These are phyloP conservation scores for Arthrobotrys megalospora DNA, from an alignment of 2,329 filamentous ascomycete species.

Conservation along the genomic window DNA sequence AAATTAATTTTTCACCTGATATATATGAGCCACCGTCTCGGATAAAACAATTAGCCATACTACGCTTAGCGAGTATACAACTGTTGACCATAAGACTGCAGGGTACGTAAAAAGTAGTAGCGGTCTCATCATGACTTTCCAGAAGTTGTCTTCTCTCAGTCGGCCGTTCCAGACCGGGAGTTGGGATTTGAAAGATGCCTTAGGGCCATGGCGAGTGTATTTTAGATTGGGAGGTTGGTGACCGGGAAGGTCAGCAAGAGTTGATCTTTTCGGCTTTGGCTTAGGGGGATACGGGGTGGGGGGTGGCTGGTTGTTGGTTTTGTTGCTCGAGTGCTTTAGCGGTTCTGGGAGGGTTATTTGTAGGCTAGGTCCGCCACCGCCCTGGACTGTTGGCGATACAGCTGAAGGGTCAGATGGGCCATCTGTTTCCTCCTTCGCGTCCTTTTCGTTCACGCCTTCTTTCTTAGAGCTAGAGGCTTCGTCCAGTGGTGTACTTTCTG, in stretches of 20 bases:
- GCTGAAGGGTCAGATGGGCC: background rate
- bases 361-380: background rate
- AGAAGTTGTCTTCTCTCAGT: slow-evolving; percentile 83
- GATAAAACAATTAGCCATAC: slow-evolving; percentile 97
- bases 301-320: background rate
- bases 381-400: background rate
- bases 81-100: slow-evolving; percentile 86
- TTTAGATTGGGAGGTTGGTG: slow-evolving; percentile 32
- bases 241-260: slow-evolving; percentile 17
- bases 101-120: slow-evolving; percentile 91
- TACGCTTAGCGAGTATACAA: slow-evolving; percentile 88
- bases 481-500: background rate
- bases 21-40: slow-evolving; percentile 86
- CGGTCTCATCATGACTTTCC: slow-evolving; percentile 81
- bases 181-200: slow-evolving; percentile 79
- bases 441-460: background rate
- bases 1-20: slow-evolving; percentile 69
- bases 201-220: slow-evolving; percentile 74
- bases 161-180: slow-evolving; percentile 84
- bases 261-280: slow-evolving; percentile 16
- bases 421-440: background rate
- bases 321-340: background rate
- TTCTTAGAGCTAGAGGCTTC: too few species aligned
- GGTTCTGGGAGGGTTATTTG: slow-evolving; percentile 5
- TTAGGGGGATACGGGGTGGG: background rate